phyloP scores from a whole-genome alignment of 768 basidiomycete genomes.

The Boletus subcaerulescens region DNA sequence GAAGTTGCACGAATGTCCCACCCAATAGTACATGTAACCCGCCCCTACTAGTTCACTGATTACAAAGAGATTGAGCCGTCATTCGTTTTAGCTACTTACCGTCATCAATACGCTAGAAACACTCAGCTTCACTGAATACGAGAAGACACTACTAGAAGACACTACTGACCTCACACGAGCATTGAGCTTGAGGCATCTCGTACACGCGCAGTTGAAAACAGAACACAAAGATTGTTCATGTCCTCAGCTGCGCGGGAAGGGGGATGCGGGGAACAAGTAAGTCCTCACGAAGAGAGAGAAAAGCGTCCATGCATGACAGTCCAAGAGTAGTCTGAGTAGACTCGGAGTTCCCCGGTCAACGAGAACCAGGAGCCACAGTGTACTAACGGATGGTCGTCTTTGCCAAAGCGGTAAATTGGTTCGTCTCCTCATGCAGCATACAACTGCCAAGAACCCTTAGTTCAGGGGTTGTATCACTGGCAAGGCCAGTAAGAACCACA shows the following conservation, averaged over 20 bases:
- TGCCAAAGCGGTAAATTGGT: background rate
- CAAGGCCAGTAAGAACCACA: no score
- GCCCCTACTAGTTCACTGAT: no score
- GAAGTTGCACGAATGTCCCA: no score
- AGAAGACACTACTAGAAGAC: no score
- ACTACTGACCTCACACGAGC: no score
- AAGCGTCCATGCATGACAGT: constrained; percentile 11
- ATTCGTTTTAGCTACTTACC: no score
- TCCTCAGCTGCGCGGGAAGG: background rate
- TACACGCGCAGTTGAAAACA: background rate
- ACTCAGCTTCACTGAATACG: no score
- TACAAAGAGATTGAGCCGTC: no score
- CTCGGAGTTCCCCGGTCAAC: constrained; percentile 18
- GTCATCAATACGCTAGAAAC: no score
- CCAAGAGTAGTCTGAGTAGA: constrained; percentile 26
- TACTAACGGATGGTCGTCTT: constrained; percentile 20
- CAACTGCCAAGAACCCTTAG: no score
- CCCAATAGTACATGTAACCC: no score
- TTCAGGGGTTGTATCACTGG: no score
- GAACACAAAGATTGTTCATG: background rate
- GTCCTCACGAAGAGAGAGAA: constrained; percentile 14
- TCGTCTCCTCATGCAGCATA: background rate
- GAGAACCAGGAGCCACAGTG: constrained; percentile 21
- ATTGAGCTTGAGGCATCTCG: background rate
- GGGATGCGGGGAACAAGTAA: background rate